These are phyloP conservation scores for Limnomonas spitsbergensis DNA, from an alignment of 139 green algal genomes.

Conservation along the genomic window DNA sequence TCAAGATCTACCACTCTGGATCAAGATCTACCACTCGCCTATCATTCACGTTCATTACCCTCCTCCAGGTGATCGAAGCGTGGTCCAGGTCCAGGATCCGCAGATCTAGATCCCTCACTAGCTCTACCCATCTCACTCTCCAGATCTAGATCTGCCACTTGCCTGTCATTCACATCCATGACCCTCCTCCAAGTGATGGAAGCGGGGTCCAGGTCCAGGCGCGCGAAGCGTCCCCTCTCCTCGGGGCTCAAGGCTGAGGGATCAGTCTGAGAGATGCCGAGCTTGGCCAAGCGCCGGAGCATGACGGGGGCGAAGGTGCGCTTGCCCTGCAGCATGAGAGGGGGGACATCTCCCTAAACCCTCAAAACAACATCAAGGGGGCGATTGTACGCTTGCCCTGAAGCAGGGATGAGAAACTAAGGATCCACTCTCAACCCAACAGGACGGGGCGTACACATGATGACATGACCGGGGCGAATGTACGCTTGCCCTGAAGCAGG, in stretches of 20 bases:
- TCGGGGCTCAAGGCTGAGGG: slow-evolving; percentile 84
- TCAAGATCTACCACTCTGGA: too few relatives aligned
- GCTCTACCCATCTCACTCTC: too few relatives aligned
- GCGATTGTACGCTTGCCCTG: too few relatives aligned
- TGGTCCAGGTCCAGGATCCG: slow-evolving; percentile 94
- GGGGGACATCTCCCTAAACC: too few relatives aligned
- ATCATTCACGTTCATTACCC: slow-evolving; percentile 97
- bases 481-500: slow-evolving; percentile 63
- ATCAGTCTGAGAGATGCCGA: slow-evolving; percentile 90
- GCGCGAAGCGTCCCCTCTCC: slow-evolving; percentile 75
- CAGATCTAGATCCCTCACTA: too few relatives aligned
- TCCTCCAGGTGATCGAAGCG: slow-evolving; percentile 86
- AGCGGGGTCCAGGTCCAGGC: slow-evolving; percentile 89
- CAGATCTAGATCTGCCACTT: too few relatives aligned
- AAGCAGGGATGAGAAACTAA: too few relatives aligned
- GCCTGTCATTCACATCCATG: slow-evolving; percentile 96
- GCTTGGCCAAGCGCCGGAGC: slow-evolving; percentile 77
- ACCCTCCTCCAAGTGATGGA: slow-evolving; percentile 94
- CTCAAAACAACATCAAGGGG: too few relatives aligned
- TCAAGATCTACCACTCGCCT: too few relatives aligned
- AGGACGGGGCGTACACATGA: too few relatives aligned
- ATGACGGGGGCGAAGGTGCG: slow-evolving; percentile 88
- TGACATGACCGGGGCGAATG: slow-evolving; percentile 92
- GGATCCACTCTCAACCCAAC: too few relatives aligned
- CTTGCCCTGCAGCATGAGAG: slow-evolving; percentile 63